Base-by-base conservation (phyloP, 257 asterid genomes). In the Solanum megistacrolobum region DNA sequence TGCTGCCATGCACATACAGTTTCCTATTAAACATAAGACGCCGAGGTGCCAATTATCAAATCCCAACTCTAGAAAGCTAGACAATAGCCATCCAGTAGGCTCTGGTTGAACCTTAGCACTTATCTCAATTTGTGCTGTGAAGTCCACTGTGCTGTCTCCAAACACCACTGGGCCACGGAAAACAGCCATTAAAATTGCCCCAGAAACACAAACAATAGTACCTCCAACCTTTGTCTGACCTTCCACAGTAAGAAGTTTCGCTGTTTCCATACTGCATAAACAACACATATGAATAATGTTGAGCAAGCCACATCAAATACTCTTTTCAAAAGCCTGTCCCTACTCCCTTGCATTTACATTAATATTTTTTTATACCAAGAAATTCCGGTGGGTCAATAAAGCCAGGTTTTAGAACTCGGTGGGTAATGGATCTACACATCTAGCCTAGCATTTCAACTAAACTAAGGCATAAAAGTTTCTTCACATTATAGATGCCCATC, bases 181-280 rank as follows among this genome's bases (percentile, higher is more conserved):
- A 89, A 92, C 83, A 74, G 98, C 96, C 99, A 97, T 97, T 58
- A 97, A 83, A 88, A 97, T 84, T 58, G 99, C 99, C 84, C 98
- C 99, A 58, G 92, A 92, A 72, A 97, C 96, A 91, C 99, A 97
- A 71, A 96, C 91, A 90, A 96, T 90, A 12, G 99, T 95, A 79
- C 99, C 99, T 38, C 97, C 98, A 87, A 97, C 74, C 93, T 97
- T 97, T 86, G 98, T 94, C 88, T 92, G 98, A 71, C 99, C 99
- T 93, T 96, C 98, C 55, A 86, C 87, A 90, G 88, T 96, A 52
- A 90, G 92, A 89, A 97, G 89, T 92, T 92, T 94, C 89, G 93
- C 90, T 48, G 95, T 94, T 95, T 97, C 99, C 92, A 95, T 92
- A 89, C 99, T 97, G 98, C 95, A 95, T 82, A 89, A 89, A 88